Evolutionary conservation across 1,284 basidiomycete species (phyloP).

Genomic region (Cystobasidium sp.): DNA sequence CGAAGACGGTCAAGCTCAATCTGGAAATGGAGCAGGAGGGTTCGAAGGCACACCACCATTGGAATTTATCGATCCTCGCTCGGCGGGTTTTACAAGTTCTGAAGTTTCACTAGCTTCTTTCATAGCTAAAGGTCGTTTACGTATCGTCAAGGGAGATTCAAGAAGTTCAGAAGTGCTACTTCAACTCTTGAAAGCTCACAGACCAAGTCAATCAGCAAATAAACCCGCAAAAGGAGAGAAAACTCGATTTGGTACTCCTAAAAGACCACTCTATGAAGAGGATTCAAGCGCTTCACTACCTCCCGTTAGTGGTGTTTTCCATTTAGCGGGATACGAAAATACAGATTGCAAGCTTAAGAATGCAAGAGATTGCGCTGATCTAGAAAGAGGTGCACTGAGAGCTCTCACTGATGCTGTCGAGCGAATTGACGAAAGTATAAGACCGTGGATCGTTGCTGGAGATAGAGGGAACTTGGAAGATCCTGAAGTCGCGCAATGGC

Average conservation of each 20-base stretch:
- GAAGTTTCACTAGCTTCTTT: constrained; percentile 50
- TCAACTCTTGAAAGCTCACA: constrained; percentile 41
- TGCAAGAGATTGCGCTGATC: constrained; percentile 47
- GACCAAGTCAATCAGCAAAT: constrained; percentile 1
- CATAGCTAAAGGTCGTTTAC: constrained; percentile 47
- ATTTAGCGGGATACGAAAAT: constrained; percentile 50
- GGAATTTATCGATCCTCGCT: constrained; percentile 51
- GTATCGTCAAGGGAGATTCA: constrained; percentile 50
- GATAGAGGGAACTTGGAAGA: constrained; percentile 45
- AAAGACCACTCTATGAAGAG: constrained; percentile 44
- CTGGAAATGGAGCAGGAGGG: neutral
- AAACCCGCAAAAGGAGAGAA: constrained; percentile 12
- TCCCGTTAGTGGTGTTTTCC: constrained; percentile 50
- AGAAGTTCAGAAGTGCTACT: constrained; percentile 37
- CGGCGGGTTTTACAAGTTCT: constrained; percentile 48
- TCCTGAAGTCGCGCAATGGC: constrained; percentile 15
- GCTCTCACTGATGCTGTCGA: constrained; percentile 44
- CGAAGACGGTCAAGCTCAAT: neutral
- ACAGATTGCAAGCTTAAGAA: constrained; percentile 45
- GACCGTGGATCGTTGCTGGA: constrained; percentile 50
- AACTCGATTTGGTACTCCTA: constrained; percentile 42
- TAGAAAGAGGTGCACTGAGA: constrained; percentile 48
- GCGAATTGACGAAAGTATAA: constrained; percentile 20
- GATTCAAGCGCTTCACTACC: constrained; percentile 46
- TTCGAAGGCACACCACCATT: constrained; percentile 41